Conservation (phyloP, 2,329 filamentous ascomycete genomes). For the Balansia obtecta region DNA sequence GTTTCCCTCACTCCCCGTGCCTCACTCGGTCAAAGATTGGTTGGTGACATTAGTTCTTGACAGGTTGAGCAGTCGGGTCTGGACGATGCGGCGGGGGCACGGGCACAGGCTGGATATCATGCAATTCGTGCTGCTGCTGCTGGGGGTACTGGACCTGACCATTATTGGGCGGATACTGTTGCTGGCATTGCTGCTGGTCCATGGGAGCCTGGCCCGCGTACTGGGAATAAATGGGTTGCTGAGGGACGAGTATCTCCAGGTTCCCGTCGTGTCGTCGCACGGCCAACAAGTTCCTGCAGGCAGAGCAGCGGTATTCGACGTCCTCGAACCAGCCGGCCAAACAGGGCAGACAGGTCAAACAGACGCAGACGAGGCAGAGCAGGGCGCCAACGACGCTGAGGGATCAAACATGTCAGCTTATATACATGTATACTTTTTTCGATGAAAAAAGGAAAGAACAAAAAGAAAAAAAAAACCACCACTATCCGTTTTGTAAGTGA, state of each 20-base stretch:
- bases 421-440: neutral
- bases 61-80: neutral
- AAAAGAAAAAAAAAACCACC: neutral
- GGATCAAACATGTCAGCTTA: neutral
- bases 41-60: neutral
- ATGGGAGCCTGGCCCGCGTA: constrained; percentile 9
- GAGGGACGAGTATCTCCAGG: constrained; percentile 13
- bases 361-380: constrained; percentile 20
- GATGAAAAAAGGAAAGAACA: no score
- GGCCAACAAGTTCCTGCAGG: constrained; percentile 19
- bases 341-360: constrained; percentile 20
- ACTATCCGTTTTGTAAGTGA: no score
- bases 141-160: neutral
- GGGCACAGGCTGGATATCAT: neutral
- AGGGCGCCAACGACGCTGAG: constrained; percentile 15
- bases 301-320: constrained; percentile 16
- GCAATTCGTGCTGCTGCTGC: constrained; percentile 3
- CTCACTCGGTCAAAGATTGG: neutral
- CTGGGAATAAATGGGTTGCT: constrained; percentile 7
- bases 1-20: neutral
- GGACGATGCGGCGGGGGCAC: neutral
- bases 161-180: neutral
- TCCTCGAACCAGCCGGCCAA: constrained; percentile 21
- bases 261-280: constrained; percentile 10
- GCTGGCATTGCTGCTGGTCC: constrained; percentile 2